These are phyloP conservation scores for Pythium periplocum DNA, from an alignment of 352 stramenopile genomes.

Conservation along the genomic window DNA sequence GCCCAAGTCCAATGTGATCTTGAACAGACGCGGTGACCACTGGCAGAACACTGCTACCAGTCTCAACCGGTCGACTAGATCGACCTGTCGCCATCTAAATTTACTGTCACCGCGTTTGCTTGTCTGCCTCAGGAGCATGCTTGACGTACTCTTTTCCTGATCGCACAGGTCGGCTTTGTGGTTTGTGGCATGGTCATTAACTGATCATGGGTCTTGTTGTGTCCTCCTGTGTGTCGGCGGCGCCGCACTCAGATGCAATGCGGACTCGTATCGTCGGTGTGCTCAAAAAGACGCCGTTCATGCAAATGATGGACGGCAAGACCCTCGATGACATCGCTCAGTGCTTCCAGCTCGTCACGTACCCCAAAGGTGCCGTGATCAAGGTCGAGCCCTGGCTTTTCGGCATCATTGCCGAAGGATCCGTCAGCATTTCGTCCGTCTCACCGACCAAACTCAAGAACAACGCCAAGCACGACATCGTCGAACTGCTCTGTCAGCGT, in stretches of 20 bases:
- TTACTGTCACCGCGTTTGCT: too few species aligned
- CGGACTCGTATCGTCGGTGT: constrained; percentile 18
- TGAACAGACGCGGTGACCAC: constrained; percentile 1
- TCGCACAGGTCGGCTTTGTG: too few species aligned
- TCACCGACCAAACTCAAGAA: constrained; percentile 18
- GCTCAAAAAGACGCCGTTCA: constrained; percentile 54
- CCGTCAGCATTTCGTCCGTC: constrained; percentile 52
- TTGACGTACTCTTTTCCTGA: too few species aligned
- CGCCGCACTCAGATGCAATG: too few species aligned
- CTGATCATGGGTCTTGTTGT: too few species aligned
- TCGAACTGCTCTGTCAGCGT: constrained; percentile 53
- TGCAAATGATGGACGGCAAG: constrained; percentile 58
- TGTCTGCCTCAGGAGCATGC: too few species aligned
- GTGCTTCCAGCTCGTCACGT: constrained; percentile 54
- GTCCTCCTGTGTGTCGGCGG: too few species aligned
- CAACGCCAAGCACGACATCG: constrained; percentile 41
- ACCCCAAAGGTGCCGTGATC: constrained; percentile 36
- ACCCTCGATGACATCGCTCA: constrained; percentile 40
- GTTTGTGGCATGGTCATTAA: too few species aligned
- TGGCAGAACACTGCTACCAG: too few species aligned
- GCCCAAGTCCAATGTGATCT: constrained; percentile 1
- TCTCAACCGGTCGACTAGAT: too few species aligned
- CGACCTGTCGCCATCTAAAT: too few species aligned
- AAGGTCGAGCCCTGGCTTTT: constrained; percentile 48
- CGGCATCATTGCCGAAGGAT: constrained; percentile 47